Evolutionary conservation across 2,329 filamentous ascomycete species (phyloP).

Genomic region (Diplodia sapinea): DNA sequence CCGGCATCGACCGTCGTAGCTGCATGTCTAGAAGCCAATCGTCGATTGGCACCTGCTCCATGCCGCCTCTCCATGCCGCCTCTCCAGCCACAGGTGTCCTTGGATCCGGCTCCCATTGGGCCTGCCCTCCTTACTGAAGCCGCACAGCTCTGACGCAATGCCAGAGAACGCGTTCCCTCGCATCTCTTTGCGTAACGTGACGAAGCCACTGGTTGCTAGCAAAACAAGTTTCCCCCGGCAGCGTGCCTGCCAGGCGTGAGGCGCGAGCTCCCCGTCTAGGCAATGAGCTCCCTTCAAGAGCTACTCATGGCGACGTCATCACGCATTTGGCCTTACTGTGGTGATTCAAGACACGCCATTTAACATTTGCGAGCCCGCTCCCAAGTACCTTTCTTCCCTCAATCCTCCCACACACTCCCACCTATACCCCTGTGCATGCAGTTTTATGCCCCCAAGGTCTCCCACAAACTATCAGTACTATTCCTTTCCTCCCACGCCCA

Average conservation of each 20-base stretch:
- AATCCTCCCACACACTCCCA: slow-evolving; percentile 30
- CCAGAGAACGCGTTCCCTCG: slow-evolving; percentile 19
- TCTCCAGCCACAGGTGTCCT: slow-evolving; percentile 27
- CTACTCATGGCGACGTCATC: slow-evolving; percentile 44
- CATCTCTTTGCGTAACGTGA: slow-evolving; percentile 28
- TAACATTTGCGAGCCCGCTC: slow-evolving; percentile 21
- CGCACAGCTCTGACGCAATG: slow-evolving; percentile 30
- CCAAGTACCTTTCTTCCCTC: slow-evolving; percentile 7
- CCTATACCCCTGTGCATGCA: slow-evolving; percentile 41
- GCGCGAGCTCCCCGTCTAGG: slow-evolving; percentile 40
- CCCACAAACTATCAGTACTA: slow-evolving; percentile 58
- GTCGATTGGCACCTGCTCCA: slow-evolving; percentile 21
- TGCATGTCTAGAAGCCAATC: slow-evolving; percentile 11
- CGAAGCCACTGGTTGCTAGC: slow-evolving; percentile 23
- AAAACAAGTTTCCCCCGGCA: slow-evolving; percentile 48
- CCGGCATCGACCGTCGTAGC: slow-evolving; percentile 19
- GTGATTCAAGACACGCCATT: slow-evolving; percentile 10
- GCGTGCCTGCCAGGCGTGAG: slow-evolving; percentile 36
- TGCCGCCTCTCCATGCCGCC: slow-evolving; percentile 20
- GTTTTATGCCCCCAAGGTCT: slow-evolving; percentile 57
- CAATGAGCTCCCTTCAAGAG: slow-evolving; percentile 9
- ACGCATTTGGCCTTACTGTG: background rate
- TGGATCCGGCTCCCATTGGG: slow-evolving; percentile 6
- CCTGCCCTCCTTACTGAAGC: slow-evolving; percentile 4
- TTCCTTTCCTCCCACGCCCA: slow-evolving; percentile 58